These are phyloP conservation scores for Blastocystis sp. DNA, from an alignment of 352 stramenopile species.

Conservation along the genomic window DNA sequence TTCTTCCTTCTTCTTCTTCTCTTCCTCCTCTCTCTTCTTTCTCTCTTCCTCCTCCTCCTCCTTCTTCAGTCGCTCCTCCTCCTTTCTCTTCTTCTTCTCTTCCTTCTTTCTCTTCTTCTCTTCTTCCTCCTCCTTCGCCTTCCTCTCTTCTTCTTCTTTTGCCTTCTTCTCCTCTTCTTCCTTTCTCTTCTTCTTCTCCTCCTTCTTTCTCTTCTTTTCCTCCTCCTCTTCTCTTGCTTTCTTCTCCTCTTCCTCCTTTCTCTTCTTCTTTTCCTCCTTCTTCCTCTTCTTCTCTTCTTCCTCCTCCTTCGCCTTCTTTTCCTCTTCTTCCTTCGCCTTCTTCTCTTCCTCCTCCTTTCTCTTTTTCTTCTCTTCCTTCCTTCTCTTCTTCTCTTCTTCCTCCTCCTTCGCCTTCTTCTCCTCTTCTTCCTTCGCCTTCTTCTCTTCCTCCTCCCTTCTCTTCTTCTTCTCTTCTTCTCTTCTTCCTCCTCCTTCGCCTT, in stretches of 20 bases:
- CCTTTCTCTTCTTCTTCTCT: neutral
- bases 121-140: slow-evolving; percentile 7
- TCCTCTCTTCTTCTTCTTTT: neutral
- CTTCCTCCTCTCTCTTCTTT: neutral
- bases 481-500: neutral
- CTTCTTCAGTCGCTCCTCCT: neutral
- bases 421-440: neutral
- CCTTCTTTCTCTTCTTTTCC: neutral
- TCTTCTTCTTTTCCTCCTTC: neutral
- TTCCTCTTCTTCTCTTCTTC: neutral
- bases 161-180: neutral
- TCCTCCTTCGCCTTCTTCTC: neutral
- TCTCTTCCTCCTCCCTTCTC: neutral
- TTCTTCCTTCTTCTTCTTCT: slow-evolving; percentile 7
- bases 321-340: neutral
- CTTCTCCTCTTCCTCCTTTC: neutral
- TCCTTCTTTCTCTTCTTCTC: slow-evolving; percentile 18
- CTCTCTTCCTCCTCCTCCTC: neutral
- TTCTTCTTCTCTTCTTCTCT: neutral
- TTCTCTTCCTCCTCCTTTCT: neutral
- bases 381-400: neutral
- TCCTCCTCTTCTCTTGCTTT: neutral
- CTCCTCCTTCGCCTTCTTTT: neutral
- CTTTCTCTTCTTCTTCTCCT: neutral
- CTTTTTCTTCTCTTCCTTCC: neutral